Base-by-base conservation (phyloP, 768 basidiomycete species). In the Suillus lakei region DNA sequence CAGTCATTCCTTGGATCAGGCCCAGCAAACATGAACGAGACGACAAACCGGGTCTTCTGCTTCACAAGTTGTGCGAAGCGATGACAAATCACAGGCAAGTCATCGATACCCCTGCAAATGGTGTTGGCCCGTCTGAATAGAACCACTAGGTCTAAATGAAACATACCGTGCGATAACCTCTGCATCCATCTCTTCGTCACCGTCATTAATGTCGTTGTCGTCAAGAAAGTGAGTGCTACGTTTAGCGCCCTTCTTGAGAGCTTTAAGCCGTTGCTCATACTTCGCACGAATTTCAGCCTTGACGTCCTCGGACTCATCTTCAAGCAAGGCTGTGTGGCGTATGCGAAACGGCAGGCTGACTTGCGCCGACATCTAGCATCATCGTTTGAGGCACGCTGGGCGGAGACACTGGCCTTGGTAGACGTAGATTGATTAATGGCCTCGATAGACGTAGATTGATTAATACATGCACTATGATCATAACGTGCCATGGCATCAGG, bases 1-100 rank as follows among this genome's bases (percentile, higher is more conserved):
- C 63, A 64, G 44, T 64, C 28, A 3, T 50, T 59, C 4, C 44
- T 59, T 4, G 63, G 63, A 32, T 64, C 56, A 2, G 63, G 63
- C 0, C 63, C 58, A n/a, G 63, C 63, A 7, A 55, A 64, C 38
- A 64, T n/a, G 28, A 64, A 64, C 0, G 63, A 64, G 0, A 64
- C 30, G 0, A 50, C n/a, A 10, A 46, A 58, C 4, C 58, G 39
- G 10, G 38, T 41, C 12, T 46, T 46, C 28, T 23, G 28, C 46
- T 36, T 59, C 41, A 59, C 48, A 1, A 64, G 9, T 5, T 23
- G 34, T 3, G 58, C 58, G 0, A 59, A 23, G 30, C 16, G 13
- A 1, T 12, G 5, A 1, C 58, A 36, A 6, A 56, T 55, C 2
- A 39, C 23, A 38, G 63, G 63, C 1, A 64, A 7, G 21, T 64